Base-by-base conservation (phyloP, 331 rosid species). In the Quercus lobata region DNA sequence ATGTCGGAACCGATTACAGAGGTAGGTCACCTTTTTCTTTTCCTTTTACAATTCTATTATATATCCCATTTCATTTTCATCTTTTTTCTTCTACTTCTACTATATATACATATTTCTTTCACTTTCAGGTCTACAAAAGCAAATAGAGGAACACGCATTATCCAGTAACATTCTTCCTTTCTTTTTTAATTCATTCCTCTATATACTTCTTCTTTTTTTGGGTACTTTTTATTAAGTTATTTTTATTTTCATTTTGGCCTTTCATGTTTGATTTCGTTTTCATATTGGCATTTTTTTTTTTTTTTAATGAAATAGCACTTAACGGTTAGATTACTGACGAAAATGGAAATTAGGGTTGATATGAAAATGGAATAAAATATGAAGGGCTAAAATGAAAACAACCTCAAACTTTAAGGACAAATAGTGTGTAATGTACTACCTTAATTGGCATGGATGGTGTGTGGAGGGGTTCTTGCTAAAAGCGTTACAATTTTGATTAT, bases 1-100 rank as follows among this genome's bases (percentile, higher is more conserved):
- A 95, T 61, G 88, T 89, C 21, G 98, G 97, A 32, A 84, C 97
- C 76, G 84, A 90, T 60, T 95, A 92, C 92, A 82, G 97, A 91
- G 98, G 98, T 92, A 91, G 98, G 98, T 92, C 63, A 35, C 27
- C n/a, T 66, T 55, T 63, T 77, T 79, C 70, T 1, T 22, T 9
- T 57, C 4, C 10, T n/a, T 10, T 14, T 35, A 25, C 49, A 15
- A 22, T 1, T 35, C 65, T 71, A 78, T 32, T 32, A 0, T 82
- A 4, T 68, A 1, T 62, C 5, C 8, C 25, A 66, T 15, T 21
- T 54, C 16, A 19, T 17, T 12, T 35, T 44, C 37, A 49, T 0
- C 54, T 6, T 0, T 57, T 8, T 41, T 44, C 22, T 78, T 76
- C 18, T 49, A 19, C 22, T 78, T 76, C 18, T 49, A 19, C 27